Evolutionary conservation across 495 filamentous ascomycete species (phyloP), one percentile per base, ranked within the genome.

Genomic region (Penicillium coprophilum): DNA sequence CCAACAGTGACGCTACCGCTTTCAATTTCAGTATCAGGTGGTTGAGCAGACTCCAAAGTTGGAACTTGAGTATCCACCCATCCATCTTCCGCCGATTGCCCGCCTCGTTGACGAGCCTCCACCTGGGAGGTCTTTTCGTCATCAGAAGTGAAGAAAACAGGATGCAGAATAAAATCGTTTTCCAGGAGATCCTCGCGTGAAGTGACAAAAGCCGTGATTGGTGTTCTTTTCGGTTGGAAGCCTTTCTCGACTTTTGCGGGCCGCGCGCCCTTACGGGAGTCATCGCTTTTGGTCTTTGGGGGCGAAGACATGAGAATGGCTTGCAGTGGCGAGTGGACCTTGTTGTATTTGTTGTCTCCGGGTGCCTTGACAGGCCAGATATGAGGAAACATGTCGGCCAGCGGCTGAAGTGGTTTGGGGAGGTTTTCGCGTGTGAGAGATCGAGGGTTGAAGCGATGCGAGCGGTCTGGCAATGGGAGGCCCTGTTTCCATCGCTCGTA

Each of bases 311-410:
- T 82, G 58, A 98, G 83, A 65, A 93, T 87, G 1, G 87, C 81
- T 47, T 87, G 82, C 5, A 97, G 66, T 3, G 95, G 92, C 2
- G 94, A 98, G 65, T 90, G 86, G 55, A 98, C 80, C 59, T 81
- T 88, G 59, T 81, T 81, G 59, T 83, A 84, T 69, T 87, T 91
- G 54, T 87, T 85, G 59, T 97, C 93, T 6, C 92, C 94, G 0
- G 89, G 87, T 1, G 91, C 86, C 61, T 83, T 86, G 38, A 96
- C 82, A 2, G 94, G 94, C 94, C 93, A 98, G 27, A 95, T 74
- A 57, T 91, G 86, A 6, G 84, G 76, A 56, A 98, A 98, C 64
- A 96, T 87, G 43, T 88, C 82, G n/a, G 87, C 84, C 46, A 97
- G 78, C 0, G 83, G 84, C 56, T 84, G 81, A 8, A 97, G 66